A percentile compares a stretch with the other conserved stretches of the same genome.
Conservation (phyloP, 164 flowering plant genomes). For the Buxus sempervirens region DNA sequence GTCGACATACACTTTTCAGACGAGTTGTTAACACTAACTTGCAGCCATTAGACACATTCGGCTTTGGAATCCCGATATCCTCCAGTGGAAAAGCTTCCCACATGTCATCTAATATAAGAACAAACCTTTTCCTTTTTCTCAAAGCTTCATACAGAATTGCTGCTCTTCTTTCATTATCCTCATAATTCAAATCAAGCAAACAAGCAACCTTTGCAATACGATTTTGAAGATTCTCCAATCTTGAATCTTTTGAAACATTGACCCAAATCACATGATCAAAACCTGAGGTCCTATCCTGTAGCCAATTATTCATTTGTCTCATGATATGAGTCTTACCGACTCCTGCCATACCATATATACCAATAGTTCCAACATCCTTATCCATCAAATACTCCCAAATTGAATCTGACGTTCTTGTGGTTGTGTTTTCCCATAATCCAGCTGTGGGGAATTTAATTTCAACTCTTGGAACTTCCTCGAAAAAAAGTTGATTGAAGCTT, state of each 20-base stretch:
- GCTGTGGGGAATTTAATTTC: neutral
- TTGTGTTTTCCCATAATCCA: neutral
- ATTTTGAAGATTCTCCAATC: slow-evolving; percentile 14
- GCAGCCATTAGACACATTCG: slow-evolving; percentile 4
- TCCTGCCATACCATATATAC: slow-evolving; percentile 20
- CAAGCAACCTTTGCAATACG: slow-evolving; percentile 3
- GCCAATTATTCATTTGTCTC: slow-evolving; percentile 9
- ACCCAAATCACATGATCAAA: slow-evolving; percentile 14
- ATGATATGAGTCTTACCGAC: slow-evolving; percentile 18
- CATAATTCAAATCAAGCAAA: slow-evolving; percentile 7
- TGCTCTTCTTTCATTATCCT: slow-evolving; percentile 4
- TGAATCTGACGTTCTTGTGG: neutral
- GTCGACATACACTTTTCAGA: slow-evolving; percentile 7
- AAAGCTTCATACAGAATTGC: neutral
- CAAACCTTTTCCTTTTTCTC: neutral
- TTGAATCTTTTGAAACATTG: slow-evolving; percentile 8
- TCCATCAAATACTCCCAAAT: slow-evolving; percentile 6
- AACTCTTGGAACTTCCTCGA: neutral
- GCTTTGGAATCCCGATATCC: too few relatives aligned
- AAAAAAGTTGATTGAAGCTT: neutral
- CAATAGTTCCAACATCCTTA: neutral
- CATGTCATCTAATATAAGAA: slow-evolving; percentile 1
- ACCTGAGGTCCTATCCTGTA: neutral
- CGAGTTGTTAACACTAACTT: slow-evolving; percentile 27
- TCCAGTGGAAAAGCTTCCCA: too few relatives aligned